Base-by-base conservation (phyloP, 1,284 basidiomycete genomes). In the Trichosporon sp. region DNA sequence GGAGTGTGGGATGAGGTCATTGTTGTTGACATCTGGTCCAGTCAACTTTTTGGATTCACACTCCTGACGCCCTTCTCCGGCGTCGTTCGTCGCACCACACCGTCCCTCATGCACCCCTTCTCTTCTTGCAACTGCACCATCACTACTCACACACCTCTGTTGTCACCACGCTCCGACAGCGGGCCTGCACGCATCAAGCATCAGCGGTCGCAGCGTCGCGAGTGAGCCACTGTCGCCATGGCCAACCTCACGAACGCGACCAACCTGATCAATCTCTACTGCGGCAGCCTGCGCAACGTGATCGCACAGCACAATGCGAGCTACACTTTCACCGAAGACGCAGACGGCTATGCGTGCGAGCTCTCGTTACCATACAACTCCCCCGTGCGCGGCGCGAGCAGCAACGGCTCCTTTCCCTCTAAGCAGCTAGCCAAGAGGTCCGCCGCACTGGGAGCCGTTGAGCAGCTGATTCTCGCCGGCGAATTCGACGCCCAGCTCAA, bases 391-490 rank as follows among this genome's bases (percentile, higher is more conserved):
- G 12, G 53, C 5, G 63, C 56, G 13, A 21, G 29, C 6, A 69
- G 64, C 21, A 42, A 38, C 2, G 47, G 29, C 64, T 25, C 34
- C 1, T 65, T 58, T 66, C 38, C 31, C 31, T 68, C 67, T 0
- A 75, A 74, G 51, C 51, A 70, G 27, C 35, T 67, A 21, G 75
- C 77, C 1, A 78, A 77, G 69, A 69, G 69, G 21, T 64, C 64
- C 21, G 77, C 75, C 1, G 56, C 71, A 0, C 68, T 67, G 44
- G 65, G 71, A n/a, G 68, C 68, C 13, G 68, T 73, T n/a, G 47
- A 44, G n/a, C 64, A 25, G 18, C 68, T 78, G 21, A 63, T 72
- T 2, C 60, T 62, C 0, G 68, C 64, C 1, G 74, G 74, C 12
- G 77, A 77, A 65, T 63, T 78, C n/a, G 72, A 72, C 13, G 51